These are phyloP conservation scores for Colletotrichum cereale DNA, from an alignment of 2,329 filamentous ascomycete genomes.

Conservation along the genomic window DNA sequence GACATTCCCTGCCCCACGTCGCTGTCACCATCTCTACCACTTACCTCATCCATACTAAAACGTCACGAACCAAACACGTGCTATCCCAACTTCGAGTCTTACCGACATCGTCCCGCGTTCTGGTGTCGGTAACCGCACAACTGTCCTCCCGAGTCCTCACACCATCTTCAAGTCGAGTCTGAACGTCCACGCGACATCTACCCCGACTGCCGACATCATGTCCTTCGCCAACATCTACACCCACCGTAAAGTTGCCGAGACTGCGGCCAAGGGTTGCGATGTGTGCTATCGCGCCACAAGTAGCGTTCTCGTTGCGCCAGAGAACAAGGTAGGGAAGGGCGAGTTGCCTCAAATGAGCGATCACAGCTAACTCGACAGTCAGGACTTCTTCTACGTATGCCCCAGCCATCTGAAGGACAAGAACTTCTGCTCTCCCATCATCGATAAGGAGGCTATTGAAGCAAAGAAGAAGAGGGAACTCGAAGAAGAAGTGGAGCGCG, in stretches of 20 bases:
- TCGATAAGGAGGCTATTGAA: slow-evolving; percentile 75
- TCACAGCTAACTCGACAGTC: slow-evolving; percentile 7
- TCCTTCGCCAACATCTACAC: slow-evolving; percentile 84
- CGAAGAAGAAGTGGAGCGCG: slow-evolving; percentile 72
- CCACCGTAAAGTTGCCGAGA: slow-evolving; percentile 87
- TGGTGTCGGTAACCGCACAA: not conserved
- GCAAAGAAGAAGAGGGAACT: slow-evolving; percentile 75
- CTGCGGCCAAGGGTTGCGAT: slow-evolving; percentile 85
- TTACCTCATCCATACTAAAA: not conserved
- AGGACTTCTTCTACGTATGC: slow-evolving; percentile 95
- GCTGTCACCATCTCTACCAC: not conserved
- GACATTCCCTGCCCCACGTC: slow-evolving; percentile 2
- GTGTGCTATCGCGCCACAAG: slow-evolving; percentile 91
- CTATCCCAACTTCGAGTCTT: not conserved
- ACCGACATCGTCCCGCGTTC: not conserved
- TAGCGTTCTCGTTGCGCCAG: slow-evolving; percentile 88
- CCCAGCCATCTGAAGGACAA: slow-evolving; percentile 84
- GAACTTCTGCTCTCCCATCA: slow-evolving; percentile 82
- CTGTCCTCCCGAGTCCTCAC: not conserved
- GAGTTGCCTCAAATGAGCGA: not conserved
- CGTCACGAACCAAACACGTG: not conserved
- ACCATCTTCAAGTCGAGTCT: not conserved
- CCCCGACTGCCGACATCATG: slow-evolving; percentile 50
- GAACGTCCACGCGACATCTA: not conserved
- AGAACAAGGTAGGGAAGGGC: slow-evolving; percentile 77